Evolutionary conservation across 352 stramenopile genomes (phyloP).

Genomic region (Phytopythium sindhum): DNA sequence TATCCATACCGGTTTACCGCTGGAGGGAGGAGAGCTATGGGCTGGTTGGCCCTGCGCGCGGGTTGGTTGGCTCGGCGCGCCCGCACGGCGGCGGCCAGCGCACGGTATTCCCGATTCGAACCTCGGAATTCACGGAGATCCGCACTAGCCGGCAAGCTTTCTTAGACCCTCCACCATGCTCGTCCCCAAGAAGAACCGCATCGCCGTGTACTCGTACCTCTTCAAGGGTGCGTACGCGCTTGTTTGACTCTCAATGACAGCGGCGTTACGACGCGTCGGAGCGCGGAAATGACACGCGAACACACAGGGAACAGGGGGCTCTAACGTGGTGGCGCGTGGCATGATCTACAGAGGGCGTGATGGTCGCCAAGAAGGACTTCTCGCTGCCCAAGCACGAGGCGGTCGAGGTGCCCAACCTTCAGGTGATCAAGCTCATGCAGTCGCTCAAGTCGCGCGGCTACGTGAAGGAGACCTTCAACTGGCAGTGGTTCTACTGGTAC

Average conservation of each 20-base stretch:
- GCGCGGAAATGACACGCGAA: no score
- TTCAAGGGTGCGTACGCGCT: constrained; percentile 80
- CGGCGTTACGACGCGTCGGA: not conserved
- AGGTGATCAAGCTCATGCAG: constrained; percentile 98
- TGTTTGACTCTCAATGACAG: not conserved
- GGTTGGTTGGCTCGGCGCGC: constrained; percentile 28
- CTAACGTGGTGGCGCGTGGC: not conserved
- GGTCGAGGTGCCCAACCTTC: constrained; percentile 98
- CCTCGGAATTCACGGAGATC: constrained; percentile 72
- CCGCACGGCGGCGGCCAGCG: not conserved
- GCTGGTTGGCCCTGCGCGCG: not conserved
- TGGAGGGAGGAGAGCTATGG: not conserved
- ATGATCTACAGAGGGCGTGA: constrained; percentile 69
- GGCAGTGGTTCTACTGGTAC: constrained; percentile 99
- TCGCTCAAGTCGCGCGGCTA: constrained; percentile 97
- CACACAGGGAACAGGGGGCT: not conserved
- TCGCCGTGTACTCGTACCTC: constrained; percentile 98
- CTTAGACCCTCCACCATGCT: constrained; percentile 75
- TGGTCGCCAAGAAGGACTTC: constrained; percentile 90
- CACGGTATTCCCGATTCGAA: constrained; percentile 67
- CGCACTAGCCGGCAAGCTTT: constrained; percentile 90
- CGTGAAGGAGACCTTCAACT: constrained; percentile 99
- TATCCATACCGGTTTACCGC: not conserved
- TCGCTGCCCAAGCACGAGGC: constrained; percentile 91
- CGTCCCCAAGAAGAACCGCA: constrained; percentile 98